Evolutionary conservation across 2,329 filamentous ascomycete species (phyloP).

Genomic region (Diplodia mutila): DNA sequence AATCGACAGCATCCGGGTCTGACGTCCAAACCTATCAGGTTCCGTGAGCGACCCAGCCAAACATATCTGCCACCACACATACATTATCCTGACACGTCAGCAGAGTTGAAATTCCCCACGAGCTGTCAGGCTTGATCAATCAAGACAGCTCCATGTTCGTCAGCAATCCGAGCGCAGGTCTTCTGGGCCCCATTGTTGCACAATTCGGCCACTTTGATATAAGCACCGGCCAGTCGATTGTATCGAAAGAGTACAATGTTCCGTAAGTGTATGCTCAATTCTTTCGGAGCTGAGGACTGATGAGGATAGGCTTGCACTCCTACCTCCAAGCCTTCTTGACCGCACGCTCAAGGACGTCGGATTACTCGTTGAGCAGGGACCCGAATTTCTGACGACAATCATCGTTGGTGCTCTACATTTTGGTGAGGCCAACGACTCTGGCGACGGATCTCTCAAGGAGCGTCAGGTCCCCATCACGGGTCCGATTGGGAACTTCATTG

Average conservation of each 20-base stretch:
- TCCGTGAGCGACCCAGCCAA: no score
- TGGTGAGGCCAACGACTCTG: neutral
- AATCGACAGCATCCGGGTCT: no score
- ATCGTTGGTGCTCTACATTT: neutral
- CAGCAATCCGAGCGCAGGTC: neutral
- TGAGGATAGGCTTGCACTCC: neutral
- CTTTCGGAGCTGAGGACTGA: neutral
- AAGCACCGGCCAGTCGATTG: neutral
- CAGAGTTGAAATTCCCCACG: neutral
- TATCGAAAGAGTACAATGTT: neutral
- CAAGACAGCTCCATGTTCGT: neutral
- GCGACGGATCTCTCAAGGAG: neutral
- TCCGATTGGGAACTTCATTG: constrained; percentile 4
- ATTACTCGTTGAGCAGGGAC: neutral
- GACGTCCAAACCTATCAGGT: no score
- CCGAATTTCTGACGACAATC: neutral
- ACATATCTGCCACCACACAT: neutral
- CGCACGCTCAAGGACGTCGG: neutral
- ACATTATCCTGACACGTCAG: neutral
- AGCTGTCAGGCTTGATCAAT: neutral
- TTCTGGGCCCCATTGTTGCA: neutral
- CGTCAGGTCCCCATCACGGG: constrained; percentile 4
- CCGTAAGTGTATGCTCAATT: neutral
- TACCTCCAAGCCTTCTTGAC: constrained; percentile 1
- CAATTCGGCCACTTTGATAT: neutral